Conservation (phyloP, 768 basidiomycete species). For the Macrocybe gigantea region DNA sequence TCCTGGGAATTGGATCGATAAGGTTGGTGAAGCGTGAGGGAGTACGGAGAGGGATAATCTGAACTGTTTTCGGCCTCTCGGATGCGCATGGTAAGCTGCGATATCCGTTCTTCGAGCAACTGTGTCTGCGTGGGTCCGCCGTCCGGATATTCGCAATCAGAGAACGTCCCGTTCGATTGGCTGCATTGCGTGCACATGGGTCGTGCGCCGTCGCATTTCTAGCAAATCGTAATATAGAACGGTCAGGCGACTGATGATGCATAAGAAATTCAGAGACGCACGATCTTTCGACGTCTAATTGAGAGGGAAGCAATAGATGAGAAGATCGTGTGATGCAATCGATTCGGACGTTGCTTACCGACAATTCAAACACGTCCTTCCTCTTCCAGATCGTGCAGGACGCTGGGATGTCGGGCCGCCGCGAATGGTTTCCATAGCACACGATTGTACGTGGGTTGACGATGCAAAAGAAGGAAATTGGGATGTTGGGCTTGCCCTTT, state of each 20-base stretch:
- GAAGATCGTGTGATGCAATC: background rate
- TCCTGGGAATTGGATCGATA: slow-evolving; percentile 1
- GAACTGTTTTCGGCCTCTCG: slow-evolving; percentile 1
- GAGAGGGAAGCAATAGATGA: background rate
- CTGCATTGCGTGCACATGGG: slow-evolving; percentile 5
- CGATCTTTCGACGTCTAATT: slow-evolving; percentile 9
- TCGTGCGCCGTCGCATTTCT: slow-evolving; percentile 10
- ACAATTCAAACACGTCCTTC: too few relatives aligned
- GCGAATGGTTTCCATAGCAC: too few relatives aligned
- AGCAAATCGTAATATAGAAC: background rate
- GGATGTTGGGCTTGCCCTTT: too few relatives aligned
- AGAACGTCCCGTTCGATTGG: slow-evolving; percentile 2
- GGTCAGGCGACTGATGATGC: background rate
- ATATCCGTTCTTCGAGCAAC: slow-evolving; percentile 6
- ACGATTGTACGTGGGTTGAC: too few relatives aligned
- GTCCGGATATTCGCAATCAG: slow-evolving; percentile 11
- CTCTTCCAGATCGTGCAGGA: too few relatives aligned
- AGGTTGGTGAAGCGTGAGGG: slow-evolving; percentile 5
- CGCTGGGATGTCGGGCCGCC: too few relatives aligned
- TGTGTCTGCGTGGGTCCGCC: slow-evolving; percentile 3
- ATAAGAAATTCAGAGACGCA: background rate
- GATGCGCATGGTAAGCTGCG: slow-evolving; percentile 4
- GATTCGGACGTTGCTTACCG: too few relatives aligned
- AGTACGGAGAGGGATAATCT: background rate
- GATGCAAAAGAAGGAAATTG: too few relatives aligned